These are phyloP conservation scores for Colletotrichum karsti DNA, from an alignment of 2,329 filamentous ascomycete species.

Conservation along the genomic window DNA sequence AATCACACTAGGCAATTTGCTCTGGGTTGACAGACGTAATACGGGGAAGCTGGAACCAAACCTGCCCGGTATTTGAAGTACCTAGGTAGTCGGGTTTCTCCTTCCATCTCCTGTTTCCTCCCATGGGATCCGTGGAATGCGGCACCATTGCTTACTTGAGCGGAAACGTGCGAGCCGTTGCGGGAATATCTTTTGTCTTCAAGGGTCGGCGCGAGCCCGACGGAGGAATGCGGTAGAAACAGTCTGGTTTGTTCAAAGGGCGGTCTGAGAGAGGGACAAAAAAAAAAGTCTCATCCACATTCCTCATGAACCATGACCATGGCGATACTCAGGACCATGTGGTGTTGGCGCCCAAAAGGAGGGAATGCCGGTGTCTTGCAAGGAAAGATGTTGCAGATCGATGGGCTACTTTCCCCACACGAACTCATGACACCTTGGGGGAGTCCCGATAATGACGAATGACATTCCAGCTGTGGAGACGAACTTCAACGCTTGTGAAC, in stretches of 20 bases:
- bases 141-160: background rate
- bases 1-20: background rate
- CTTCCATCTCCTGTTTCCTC: too few species aligned
- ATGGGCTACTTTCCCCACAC: constrained; percentile 7
- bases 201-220: background rate
- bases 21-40: too few species aligned
- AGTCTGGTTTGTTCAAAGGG: too few species aligned
- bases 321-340: too few species aligned
- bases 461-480: background rate
- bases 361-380: constrained; percentile 7
- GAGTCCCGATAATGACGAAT: background rate
- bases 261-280: background rate
- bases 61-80: too few species aligned
- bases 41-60: too few species aligned
- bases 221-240: background rate
- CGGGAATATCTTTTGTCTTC: too few species aligned
- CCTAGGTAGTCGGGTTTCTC: too few species aligned
- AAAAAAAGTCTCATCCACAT: background rate
- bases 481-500: background rate
- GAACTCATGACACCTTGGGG: background rate
- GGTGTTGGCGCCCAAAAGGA: background rate
- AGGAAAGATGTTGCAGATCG: constrained; percentile 1
- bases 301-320: background rate
- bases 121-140: background rate
- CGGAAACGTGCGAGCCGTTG: too few species aligned